phyloP scores from a whole-genome alignment of 2,329 filamentous ascomycete genomes.

The Talaromyces sp. region DNA sequence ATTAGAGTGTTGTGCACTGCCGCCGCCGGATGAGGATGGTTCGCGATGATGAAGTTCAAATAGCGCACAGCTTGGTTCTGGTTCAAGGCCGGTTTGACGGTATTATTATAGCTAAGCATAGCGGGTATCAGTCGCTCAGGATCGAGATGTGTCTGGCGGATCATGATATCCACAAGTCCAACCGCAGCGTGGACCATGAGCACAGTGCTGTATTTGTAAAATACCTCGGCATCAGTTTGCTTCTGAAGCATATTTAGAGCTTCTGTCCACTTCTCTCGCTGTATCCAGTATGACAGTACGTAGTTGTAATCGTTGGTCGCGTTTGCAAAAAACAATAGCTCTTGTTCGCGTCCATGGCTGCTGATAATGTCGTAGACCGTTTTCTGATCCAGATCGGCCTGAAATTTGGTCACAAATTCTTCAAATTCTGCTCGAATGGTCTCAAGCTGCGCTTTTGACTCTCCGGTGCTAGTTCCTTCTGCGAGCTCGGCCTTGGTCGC shows the following conservation, averaged over 20 bases:
- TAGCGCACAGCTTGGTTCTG: constrained; percentile 94
- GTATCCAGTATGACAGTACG: constrained; percentile 94
- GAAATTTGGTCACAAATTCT: constrained; percentile 82
- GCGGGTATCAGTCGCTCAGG: constrained; percentile 88
- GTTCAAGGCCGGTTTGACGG: constrained; percentile 60
- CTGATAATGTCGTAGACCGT: constrained; percentile 95
- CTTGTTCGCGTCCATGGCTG: constrained; percentile 89
- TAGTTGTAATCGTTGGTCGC: constrained; percentile 90
- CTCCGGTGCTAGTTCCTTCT: constrained; percentile 66
- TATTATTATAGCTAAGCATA: constrained; percentile 85
- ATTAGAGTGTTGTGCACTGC: constrained; percentile 96
- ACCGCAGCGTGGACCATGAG: constrained; percentile 83
- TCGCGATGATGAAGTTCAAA: constrained; percentile 84
- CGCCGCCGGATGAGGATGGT: constrained; percentile 71
- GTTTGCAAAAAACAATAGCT: constrained; percentile 86
- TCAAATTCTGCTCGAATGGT: constrained; percentile 75
- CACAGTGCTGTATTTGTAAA: constrained; percentile 96
- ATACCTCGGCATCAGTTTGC: constrained; percentile 87
- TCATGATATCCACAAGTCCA: constrained; percentile 90
- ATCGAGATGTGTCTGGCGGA: constrained; percentile 82
- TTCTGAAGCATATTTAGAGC: constrained; percentile 85
- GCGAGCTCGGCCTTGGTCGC: constrained; percentile 80
- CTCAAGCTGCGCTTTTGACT: constrained; percentile 66
- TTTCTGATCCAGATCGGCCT: constrained; percentile 80
- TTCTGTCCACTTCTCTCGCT: constrained; percentile 86